Percentiles rank a stretch among this genome's conserved stretches.
phyloP scores from a whole-genome alignment of 2,329 filamentous ascomycete genomes.

The Arthroderma uncinatum region DNA sequence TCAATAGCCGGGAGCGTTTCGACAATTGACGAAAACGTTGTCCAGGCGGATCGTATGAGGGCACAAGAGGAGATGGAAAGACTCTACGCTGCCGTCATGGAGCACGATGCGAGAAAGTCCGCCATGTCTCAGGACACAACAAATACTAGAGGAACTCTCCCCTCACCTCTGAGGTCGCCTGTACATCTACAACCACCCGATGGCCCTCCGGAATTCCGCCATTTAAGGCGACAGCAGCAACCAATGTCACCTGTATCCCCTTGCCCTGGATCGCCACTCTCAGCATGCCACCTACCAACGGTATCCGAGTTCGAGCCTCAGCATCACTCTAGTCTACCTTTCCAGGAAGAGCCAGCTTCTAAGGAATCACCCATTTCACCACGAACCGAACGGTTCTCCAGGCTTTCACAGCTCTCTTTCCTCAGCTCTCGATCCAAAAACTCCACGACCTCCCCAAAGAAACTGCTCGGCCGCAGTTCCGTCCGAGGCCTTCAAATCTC shows the following conservation, averaged over 20 bases:
- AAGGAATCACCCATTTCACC: slow-evolving; percentile 22
- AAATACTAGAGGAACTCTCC: slow-evolving; percentile 14
- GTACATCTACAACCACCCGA: slow-evolving; percentile 19
- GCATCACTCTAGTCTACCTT: slow-evolving; percentile 15
- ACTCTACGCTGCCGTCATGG: slow-evolving; percentile 85
- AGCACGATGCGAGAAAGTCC: slow-evolving; percentile 56
- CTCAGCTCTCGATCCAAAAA: slow-evolving; percentile 32
- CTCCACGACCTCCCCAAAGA: slow-evolving; percentile 30
- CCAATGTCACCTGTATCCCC: slow-evolving; percentile 11
- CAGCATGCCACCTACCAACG: slow-evolving; percentile 7
- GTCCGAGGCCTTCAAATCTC: slow-evolving; percentile 49
- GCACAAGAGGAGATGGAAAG: slow-evolving; percentile 76
- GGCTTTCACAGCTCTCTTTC: slow-evolving; percentile 31
- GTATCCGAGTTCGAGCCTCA: slow-evolving; percentile 10
- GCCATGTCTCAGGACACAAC: slow-evolving; percentile 13
- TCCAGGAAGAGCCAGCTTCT: slow-evolving; percentile 10
- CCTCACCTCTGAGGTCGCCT: slow-evolving; percentile 24
- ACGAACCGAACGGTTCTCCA: slow-evolving; percentile 29
- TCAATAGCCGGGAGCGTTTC: slow-evolving; percentile 51
- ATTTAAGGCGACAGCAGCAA: slow-evolving; percentile 15
- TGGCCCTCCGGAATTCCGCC: slow-evolving; percentile 23
- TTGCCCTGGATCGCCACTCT: slow-evolving; percentile 10
- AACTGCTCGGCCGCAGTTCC: slow-evolving; percentile 33
- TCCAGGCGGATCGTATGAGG: slow-evolving; percentile 62
- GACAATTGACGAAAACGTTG: slow-evolving; percentile 64